Conservation (phyloP, 495 filamentous ascomycete species). For the Pyrenula massariospora region DNA sequence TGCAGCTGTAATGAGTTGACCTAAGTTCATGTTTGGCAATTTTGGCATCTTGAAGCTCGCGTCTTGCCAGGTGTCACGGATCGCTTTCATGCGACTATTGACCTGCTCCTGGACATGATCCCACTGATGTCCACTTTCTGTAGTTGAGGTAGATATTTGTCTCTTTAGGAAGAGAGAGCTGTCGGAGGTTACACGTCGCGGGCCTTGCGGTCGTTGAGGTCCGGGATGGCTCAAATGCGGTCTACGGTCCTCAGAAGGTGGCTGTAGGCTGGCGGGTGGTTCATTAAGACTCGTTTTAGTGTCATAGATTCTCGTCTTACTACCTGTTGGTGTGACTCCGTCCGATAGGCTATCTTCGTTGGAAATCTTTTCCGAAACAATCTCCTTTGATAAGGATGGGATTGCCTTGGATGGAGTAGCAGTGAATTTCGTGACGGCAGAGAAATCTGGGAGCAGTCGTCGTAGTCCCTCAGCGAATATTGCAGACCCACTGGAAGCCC, state of each 20-base stretch:
- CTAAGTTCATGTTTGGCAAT: conserved; percentile 41
- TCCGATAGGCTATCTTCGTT: too few species aligned
- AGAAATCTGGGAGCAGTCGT: not conserved
- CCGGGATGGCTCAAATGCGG: not conserved
- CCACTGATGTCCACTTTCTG: conserved; percentile 81
- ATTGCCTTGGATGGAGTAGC: not conserved
- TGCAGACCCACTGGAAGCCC: not conserved
- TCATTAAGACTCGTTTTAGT: not conserved
- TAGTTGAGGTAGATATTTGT: conserved; percentile 63
- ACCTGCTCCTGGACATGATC: conserved; percentile 65
- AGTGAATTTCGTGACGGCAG: not conserved
- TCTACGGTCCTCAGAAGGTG: not conserved
- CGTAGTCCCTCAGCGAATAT: not conserved
- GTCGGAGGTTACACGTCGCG: conserved; percentile 61
- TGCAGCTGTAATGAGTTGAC: conserved; percentile 14
- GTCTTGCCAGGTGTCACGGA: conserved; percentile 77
- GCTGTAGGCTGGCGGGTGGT: not conserved
- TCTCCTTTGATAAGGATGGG: not conserved
- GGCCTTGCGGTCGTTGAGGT: not conserved
- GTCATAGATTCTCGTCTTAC: not conserved
- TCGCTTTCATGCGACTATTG: conserved; percentile 82
- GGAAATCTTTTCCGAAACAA: not conserved
- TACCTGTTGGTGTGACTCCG: conserved; percentile 3
- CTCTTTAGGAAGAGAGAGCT: conserved; percentile 52
- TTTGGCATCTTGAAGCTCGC: conserved; percentile 52